A percentile compares a stretch with the other conserved stretches of the same genome.
Conservation (phyloP, 2,329 filamentous ascomycete genomes). For the Fusarium subtropicale region DNA sequence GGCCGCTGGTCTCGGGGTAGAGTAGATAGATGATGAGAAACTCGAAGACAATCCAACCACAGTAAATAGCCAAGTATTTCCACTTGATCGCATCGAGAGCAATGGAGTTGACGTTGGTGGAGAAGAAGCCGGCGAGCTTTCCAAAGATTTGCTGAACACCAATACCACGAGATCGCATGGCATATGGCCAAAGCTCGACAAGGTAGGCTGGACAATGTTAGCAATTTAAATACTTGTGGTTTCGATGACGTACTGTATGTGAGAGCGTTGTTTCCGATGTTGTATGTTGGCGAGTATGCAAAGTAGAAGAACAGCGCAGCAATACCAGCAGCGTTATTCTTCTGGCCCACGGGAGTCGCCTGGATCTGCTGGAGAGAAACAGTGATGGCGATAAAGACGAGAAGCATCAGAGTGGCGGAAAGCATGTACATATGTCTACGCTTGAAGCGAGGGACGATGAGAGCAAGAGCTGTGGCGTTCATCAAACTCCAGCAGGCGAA, state of each 20-base stretch:
- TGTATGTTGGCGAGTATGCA: constrained; percentile 34
- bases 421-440: constrained; percentile 64
- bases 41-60: constrained; percentile 58
- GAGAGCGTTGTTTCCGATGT: constrained; percentile 40
- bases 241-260: constrained; percentile 33
- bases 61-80: constrained; percentile 59
- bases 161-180: constrained; percentile 67
- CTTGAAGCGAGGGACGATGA: constrained; percentile 59
- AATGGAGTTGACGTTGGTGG: constrained; percentile 59
- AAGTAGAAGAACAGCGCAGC: constrained; percentile 37
- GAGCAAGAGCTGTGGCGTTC: constrained; percentile 55
- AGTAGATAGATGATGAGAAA: constrained; percentile 76
- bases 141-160: constrained; percentile 68
- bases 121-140: constrained; percentile 55
- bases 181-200: constrained; percentile 69
- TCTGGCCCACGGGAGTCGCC: constrained; percentile 43
- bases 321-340: constrained; percentile 26
- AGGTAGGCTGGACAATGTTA: constrained; percentile 56
- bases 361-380: constrained; percentile 57
- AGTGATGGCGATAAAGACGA: constrained; percentile 67
- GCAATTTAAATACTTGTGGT: neutral
- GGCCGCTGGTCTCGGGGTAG: constrained; percentile 82
- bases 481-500: constrained; percentile 60
- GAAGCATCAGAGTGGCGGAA: constrained; percentile 59
- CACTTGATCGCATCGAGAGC: constrained; percentile 55